phyloP scores from a whole-genome alignment of 352 stramenopile species.

The Globisporangium abappressorium region DNA sequence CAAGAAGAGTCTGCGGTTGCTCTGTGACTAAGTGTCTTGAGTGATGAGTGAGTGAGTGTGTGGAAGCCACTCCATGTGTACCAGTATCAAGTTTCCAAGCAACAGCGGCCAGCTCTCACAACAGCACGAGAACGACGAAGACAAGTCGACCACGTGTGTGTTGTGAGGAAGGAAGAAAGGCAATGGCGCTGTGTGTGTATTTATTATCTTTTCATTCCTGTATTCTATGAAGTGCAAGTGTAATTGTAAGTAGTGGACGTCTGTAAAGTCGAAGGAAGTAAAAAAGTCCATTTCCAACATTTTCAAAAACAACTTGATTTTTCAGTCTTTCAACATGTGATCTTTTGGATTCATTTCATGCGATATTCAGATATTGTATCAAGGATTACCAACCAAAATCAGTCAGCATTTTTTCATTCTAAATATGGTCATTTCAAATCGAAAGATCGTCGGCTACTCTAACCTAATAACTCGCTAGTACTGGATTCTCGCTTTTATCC shows the following conservation, averaged over 20 bases:
- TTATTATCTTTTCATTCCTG: neutral
- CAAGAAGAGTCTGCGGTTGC: conserved; percentile 57
- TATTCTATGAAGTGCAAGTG: neutral
- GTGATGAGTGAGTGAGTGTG: neutral
- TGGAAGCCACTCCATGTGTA: conserved; percentile 2
- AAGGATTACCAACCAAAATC: neutral
- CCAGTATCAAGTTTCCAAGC: neutral
- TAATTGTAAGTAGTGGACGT: neutral
- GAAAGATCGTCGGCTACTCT: neutral
- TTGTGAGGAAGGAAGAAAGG: neutral
- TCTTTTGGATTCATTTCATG: neutral
- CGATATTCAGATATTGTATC: neutral
- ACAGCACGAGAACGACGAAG: neutral
- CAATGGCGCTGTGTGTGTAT: neutral
- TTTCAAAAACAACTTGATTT: neutral
- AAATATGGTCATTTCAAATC: neutral
- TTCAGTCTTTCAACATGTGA: neutral
- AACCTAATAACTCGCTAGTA: neutral
- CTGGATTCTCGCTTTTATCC: neutral
- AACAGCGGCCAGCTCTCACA: neutral
- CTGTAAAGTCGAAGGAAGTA: neutral
- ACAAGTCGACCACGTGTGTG: neutral
- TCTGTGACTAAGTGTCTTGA: conserved; percentile 14
- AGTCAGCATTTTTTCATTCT: neutral
- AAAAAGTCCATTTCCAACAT: neutral